Conservation (phyloP, 2,329 filamentous ascomycete species). For the Aspergillus floridensis region DNA sequence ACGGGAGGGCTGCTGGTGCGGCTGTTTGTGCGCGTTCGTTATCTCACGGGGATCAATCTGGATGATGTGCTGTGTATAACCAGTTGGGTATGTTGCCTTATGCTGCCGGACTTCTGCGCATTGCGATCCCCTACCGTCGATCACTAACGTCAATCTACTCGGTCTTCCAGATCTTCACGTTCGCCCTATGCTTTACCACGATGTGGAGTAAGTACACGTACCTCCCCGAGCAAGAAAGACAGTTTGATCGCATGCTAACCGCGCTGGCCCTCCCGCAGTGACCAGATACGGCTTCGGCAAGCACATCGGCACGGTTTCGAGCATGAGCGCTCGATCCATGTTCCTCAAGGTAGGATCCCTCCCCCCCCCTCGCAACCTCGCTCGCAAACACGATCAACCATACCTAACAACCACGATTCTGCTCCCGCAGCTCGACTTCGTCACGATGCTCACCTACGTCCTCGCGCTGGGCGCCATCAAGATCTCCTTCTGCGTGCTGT, state of each 20-base stretch:
- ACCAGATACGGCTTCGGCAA: constrained; percentile 22
- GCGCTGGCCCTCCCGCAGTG: constrained; percentile 10
- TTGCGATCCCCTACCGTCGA: background rate
- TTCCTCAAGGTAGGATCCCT: constrained; percentile 18
- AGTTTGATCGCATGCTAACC: background rate
- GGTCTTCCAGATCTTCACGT: constrained; percentile 10
- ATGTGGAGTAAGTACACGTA: constrained; percentile 5
- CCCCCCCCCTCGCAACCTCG: too few species aligned
- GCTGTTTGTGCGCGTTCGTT: constrained; percentile 16
- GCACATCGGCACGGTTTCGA: constrained; percentile 15
- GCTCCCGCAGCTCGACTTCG: constrained; percentile 17
- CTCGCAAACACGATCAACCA: too few species aligned
- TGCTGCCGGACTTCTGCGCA: too few species aligned
- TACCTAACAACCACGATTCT: too few species aligned
- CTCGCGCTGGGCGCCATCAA: constrained; percentile 33
- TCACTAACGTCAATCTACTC: background rate
- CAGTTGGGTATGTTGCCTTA: constrained; percentile 13
- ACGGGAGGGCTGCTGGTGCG: constrained; percentile 15
- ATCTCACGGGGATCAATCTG: constrained; percentile 15
- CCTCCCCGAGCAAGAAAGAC: background rate
- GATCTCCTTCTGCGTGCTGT: constrained; percentile 23
- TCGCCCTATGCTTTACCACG: constrained; percentile 11
- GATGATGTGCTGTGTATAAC: constrained; percentile 19
- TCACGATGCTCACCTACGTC: constrained; percentile 23
- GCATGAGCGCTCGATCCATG: constrained; percentile 6